These are phyloP conservation scores for Syzygium aromaticum DNA, from an alignment of 345 rosid species.

Conservation along the genomic window DNA sequence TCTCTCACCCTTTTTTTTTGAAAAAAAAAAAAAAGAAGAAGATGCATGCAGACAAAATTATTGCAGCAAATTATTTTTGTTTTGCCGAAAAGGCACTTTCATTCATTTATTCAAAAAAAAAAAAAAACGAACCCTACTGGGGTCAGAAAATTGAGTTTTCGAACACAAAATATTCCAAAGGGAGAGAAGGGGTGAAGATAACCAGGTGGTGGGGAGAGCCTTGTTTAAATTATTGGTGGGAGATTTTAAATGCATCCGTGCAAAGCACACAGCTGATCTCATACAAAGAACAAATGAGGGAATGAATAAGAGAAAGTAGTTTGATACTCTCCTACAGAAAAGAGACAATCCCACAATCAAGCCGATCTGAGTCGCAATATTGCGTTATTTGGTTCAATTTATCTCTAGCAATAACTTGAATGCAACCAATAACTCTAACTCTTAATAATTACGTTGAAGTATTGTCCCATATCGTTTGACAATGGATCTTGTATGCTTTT, in stretches of 20 bases:
- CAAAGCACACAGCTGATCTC: not conserved
- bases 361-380: not conserved
- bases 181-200: too few relatives aligned
- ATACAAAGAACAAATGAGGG: not conserved
- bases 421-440: not conserved
- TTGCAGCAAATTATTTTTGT: not conserved
- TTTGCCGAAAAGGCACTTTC: too few relatives aligned
- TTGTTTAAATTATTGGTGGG: too few relatives aligned
- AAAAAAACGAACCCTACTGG: too few relatives aligned
- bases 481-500: too few relatives aligned
- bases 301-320: not conserved
- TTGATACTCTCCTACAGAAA: not conserved
- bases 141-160: too few relatives aligned
- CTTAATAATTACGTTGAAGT: not conserved
- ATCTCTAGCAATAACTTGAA: not conserved
- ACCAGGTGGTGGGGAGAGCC: too few relatives aligned
- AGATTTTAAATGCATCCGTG: not conserved
- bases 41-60: not conserved
- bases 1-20: not conserved
- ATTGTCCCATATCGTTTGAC: too few relatives aligned
- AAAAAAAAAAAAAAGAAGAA: too few relatives aligned
- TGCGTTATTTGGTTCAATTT: not conserved
- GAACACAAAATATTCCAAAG: too few relatives aligned
- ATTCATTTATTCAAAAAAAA: too few relatives aligned
- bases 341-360: not conserved